Evolutionary conservation across 306 rosid genomes (phyloP).

Genomic region (Trichosanthes cucumerina): DNA sequence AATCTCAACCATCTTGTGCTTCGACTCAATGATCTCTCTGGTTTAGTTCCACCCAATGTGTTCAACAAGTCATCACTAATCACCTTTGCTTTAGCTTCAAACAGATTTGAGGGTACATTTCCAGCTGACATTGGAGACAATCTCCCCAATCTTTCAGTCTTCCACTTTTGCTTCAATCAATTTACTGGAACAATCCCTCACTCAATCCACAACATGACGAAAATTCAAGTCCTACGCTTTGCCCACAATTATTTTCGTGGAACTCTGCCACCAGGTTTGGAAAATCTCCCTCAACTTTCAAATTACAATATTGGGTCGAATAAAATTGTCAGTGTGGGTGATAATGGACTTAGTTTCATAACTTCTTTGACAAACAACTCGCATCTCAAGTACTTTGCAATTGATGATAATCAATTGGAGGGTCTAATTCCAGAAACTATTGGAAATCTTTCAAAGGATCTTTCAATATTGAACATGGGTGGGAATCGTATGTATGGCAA

Average conservation of each 20-base stretch:
- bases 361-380: conserved; percentile 49
- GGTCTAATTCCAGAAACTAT: conserved; percentile 55
- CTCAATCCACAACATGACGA: conserved; percentile 57
- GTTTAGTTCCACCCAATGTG: conserved; percentile 34
- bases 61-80: conserved; percentile 47
- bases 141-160: conserved; percentile 40
- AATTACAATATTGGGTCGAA: conserved; percentile 52
- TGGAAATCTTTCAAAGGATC: conserved; percentile 51
- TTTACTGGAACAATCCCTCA: conserved; percentile 57
- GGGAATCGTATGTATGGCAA: conserved; percentile 41
- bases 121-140: conserved; percentile 36
- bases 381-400: conserved; percentile 26
- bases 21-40: conserved; percentile 36
- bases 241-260: conserved; percentile 39
- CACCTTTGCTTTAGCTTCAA: conserved; percentile 36
- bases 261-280: conserved; percentile 58
- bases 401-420: conserved; percentile 41
- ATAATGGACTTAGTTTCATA: conserved; percentile 29
- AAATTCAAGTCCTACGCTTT: conserved; percentile 34
- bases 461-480: conserved; percentile 46
- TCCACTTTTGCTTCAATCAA: conserved; percentile 39
- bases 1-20: conserved; percentile 43
- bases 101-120: conserved; percentile 52
- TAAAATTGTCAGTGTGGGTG: conserved; percentile 28
- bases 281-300: conserved; percentile 38